Evolutionary conservation across 352 stramenopile genomes (phyloP).

Genomic region (Globisporangium megalacanthum): DNA sequence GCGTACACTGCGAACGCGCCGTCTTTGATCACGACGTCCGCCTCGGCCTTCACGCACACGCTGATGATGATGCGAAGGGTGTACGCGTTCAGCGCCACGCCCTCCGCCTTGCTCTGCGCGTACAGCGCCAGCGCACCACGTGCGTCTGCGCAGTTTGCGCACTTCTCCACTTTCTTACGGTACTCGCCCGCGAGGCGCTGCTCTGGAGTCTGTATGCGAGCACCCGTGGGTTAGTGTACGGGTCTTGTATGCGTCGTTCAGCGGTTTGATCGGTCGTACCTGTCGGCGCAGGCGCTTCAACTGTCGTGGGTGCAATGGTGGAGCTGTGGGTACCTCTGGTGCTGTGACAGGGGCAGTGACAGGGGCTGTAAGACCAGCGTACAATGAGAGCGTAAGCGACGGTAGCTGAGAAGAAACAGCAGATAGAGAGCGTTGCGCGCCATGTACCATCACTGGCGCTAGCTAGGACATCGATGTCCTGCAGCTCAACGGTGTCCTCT

Average conservation of each 20-base stretch:
- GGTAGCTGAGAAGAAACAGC: no score
- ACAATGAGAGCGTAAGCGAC: no score
- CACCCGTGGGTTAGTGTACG: no score
- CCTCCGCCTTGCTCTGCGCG: conserved; percentile 40
- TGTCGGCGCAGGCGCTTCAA: conserved; percentile 40
- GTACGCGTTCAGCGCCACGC: conserved; percentile 27
- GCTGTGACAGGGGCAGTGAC: not conserved
- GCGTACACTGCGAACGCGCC: conserved; percentile 55
- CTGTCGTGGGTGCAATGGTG: conserved; percentile 30
- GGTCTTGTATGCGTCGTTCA: no score
- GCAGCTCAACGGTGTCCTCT: no score
- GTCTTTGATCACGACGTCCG: conserved; percentile 21
- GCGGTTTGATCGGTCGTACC: conserved; percentile 14
- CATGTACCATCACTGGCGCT: no score
- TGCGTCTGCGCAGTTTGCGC: conserved; percentile 34
- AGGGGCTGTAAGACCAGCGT: not conserved
- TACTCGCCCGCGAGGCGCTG: conserved; percentile 34
- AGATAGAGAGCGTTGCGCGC: no score
- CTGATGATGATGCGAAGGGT: conserved; percentile 61
- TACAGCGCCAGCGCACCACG: conserved; percentile 38
- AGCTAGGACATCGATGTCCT: no score
- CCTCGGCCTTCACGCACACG: conserved; percentile 44
- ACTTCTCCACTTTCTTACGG: conserved; percentile 35
- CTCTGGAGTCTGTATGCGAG: conserved; percentile 26
- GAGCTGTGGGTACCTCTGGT: not conserved